These are phyloP conservation scores for Mucor piriformis DNA, from an alignment of 371 early-diverging fungal genomes.

Conservation along the genomic window DNA sequence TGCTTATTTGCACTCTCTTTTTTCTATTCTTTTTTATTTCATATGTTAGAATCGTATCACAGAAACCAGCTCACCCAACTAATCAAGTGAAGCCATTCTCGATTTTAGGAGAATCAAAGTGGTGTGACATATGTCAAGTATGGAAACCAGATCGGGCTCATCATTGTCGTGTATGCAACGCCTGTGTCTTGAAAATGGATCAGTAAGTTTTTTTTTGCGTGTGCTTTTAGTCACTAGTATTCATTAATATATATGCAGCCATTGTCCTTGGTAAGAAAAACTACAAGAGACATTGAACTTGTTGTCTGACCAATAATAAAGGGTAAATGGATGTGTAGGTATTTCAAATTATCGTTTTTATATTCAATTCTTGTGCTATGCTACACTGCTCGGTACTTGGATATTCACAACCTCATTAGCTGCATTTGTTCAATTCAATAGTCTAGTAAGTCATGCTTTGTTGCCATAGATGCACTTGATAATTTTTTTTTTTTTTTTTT, in stretches of 20 bases:
- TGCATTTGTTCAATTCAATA: constrained; percentile 30
- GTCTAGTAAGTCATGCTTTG: constrained; percentile 20
- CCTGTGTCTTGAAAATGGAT: constrained; percentile 65
- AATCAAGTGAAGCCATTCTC: constrained; percentile 8
- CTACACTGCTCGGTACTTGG: constrained; percentile 31
- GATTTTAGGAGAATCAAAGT: constrained; percentile 41
- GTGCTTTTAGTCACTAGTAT: background rate
- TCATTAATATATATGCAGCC: constrained; percentile 46
- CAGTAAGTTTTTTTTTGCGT: constrained; percentile 45
- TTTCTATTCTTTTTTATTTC: constrained; percentile 23
- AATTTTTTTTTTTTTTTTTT: background rate
- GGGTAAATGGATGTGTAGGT: constrained; percentile 63
- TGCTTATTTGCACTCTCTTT: constrained; percentile 16
- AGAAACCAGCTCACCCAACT: constrained; percentile 20
- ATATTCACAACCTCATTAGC: constrained; percentile 39
- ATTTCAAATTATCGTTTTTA: constrained; percentile 56
- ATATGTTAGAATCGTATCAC: constrained; percentile 22
- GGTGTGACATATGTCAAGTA: constrained; percentile 53
- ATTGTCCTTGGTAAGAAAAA: constrained; percentile 56
- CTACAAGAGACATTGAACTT: background rate
- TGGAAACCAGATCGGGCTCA: constrained; percentile 65
- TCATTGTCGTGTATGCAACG: constrained; percentile 64
- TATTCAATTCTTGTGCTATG: constrained; percentile 54
- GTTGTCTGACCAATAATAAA: background rate
- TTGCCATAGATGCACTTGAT: background rate